Evolutionary conservation across 2,329 filamentous ascomycete species (phyloP), one percentile per base, ranked within the genome.

Genomic region (Lithohypha guttulata): DNA sequence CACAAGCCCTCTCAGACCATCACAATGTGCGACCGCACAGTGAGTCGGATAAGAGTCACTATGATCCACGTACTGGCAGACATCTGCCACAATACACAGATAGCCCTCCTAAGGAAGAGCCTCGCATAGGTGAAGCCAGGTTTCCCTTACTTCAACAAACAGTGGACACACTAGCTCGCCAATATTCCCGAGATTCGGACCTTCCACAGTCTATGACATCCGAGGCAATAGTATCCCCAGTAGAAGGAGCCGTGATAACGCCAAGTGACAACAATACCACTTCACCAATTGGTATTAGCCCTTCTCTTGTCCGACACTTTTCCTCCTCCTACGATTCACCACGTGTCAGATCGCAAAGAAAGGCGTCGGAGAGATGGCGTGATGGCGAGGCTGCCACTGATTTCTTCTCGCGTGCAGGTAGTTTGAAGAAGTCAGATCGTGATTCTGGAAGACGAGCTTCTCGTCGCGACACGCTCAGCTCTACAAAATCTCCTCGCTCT

Each of bases 401-500:
- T 29, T 52, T 52, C 41, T 52, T 52, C 28, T 36, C 48, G 5
- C 42, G 48, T 19, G 46, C 50, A 8, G 50, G 50, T 13, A 52
- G 48, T 42, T 31, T 52, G 17, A 47, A 45, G 22, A 47, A 45
- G 17, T 20, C 35, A 15, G 41, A 42, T 35, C 40, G 41, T 18
- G 42, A 47, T 21, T 33, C 44, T 19, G 39, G 33, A 2, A 26
- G 43, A 9, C 49, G 47, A 7, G 28, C 41, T n/a, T 46, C 42
- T 11, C 46, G 50, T 8, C 44, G 47, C 11, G 46, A 51, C 26
- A 48, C 48, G 6, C 42, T 42, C 3, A 45, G 48, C 29, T 72
- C 71, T 4, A 68, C 65, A 15, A 56, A 49, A 50, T 69, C 56
- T 17, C 70, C 68, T 39, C 72, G 71, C 53, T 77, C 73, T 4